Evolutionary conservation across 108 stramenopile genomes (phyloP).

Genomic region (Nitzschia sp.): DNA sequence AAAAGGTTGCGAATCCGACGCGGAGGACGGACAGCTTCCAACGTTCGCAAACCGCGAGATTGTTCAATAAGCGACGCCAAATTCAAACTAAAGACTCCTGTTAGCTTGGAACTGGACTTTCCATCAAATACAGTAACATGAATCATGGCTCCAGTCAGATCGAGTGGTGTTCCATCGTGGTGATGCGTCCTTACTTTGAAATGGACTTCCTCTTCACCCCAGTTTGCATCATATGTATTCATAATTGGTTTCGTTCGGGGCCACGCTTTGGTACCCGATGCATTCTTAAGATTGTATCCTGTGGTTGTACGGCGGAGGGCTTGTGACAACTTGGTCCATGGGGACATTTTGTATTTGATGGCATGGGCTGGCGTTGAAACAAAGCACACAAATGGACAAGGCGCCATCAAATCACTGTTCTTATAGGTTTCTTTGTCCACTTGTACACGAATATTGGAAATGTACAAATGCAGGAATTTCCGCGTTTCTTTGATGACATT

Average conservation of each 20-base stretch:
- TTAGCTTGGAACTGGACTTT: slow-evolving; percentile 14
- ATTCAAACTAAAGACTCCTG: slow-evolving; percentile 41
- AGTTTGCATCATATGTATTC: slow-evolving; percentile 31
- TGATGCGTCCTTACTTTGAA: slow-evolving; percentile 29
- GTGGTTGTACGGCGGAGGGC: not conserved
- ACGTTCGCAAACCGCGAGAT: slow-evolving; percentile 2
- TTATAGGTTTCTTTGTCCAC: slow-evolving; percentile 12
- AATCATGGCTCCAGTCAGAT: slow-evolving; percentile 44
- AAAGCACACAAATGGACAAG: slow-evolving; percentile 38
- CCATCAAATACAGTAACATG: slow-evolving; percentile 34
- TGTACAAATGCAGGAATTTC: slow-evolving; percentile 32
- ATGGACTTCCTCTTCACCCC: slow-evolving; percentile 36
- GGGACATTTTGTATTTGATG: slow-evolving; percentile 9
- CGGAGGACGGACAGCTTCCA: not conserved
- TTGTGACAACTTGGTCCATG: slow-evolving; percentile 12
- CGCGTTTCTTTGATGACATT: no score
- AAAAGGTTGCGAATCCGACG: no score
- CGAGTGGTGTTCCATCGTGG: slow-evolving; percentile 34
- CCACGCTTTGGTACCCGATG: slow-evolving; percentile 26
- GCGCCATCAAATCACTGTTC: slow-evolving; percentile 6
- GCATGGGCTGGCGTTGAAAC: slow-evolving; percentile 36
- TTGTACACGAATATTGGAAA: slow-evolving; percentile 30
- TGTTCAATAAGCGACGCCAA: slow-evolving; percentile 29
- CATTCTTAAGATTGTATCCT: not conserved
- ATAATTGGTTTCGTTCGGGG: slow-evolving; percentile 22